Evolutionary conservation across 2,329 filamentous ascomycete genomes (phyloP), one percentile per base, ranked within the genome.

Genomic region (Teratosphaeria gauchensis): DNA sequence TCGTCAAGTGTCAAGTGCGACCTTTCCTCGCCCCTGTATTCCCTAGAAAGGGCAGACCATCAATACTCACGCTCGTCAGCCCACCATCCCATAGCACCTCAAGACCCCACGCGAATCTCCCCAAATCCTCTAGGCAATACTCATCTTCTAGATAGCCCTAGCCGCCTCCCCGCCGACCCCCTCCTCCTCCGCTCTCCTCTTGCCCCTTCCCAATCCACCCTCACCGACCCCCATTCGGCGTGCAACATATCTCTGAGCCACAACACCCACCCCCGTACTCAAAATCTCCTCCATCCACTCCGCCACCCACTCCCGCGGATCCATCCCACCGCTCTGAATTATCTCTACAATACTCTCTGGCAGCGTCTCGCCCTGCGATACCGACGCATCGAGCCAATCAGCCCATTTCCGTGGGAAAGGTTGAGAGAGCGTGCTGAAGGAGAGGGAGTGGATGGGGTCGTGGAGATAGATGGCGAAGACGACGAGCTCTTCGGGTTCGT

Each of bases 251-350:
- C 92, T 82, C 80, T 99, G 94, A 2, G 94, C 94, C 3, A 97
- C 87, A 7, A 96, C 79, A 19, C 94, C 92, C 0, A 95, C 83
- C 3, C 85, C 83, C 54, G 97, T 77, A 48, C 80, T 84, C 33
- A 99, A 80, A 0, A 86, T 78, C 76, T 97, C 92, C 76, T 97
- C 92, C 53, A 99, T 82, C 94, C 94, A 99, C 74, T 97, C 94
- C 2, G 92, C 88, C 42, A 96, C 89, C 94, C 94, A 99, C 73
- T 99, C 94, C 59, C 94, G 82, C 0, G 94, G 94, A 70, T 99
- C 94, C 1, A 97, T 90, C 9, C 84, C 85, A 16, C 85, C 85
- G 56, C 75, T 78, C 58, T 82, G 77, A 55, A 99, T 84, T 63
- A 97, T 95, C 64, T 92, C 89, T 24, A 83, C 81, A 67, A 99